Base-by-base conservation (phyloP, 805 yeast genomes). In the Saccharomycopsis sp. region DNA sequence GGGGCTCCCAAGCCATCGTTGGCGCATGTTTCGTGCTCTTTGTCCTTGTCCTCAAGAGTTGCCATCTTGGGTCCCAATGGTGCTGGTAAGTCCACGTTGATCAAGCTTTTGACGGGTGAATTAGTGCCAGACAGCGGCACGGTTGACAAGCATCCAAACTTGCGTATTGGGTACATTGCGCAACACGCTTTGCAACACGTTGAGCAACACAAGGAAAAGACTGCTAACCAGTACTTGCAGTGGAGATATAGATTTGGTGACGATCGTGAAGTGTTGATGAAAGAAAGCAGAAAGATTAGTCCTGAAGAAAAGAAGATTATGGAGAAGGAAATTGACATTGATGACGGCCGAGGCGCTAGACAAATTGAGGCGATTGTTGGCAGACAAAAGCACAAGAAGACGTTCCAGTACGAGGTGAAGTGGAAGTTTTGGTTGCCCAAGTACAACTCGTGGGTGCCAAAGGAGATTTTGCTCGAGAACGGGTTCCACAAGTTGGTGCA, bases 241-340 rank as follows among this genome's bases (percentile, higher is more conserved):
- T 89, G 98, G 98, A 80, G 98, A 68, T 89, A 89, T 63, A 77
- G 85, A 61, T 84, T 88, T 54, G 98, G 98, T 61, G 97, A 92
- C 59, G 98, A 89, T 64, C 85, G 97, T 63, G 98, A 89, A 67
- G 94, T 92, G 21, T 73, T 87, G 52, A 63, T 89, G 62, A 92
- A 89, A 65, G 96, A 88, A 63, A 80, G 94, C 1, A 79, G 98
- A 63, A 83, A 84, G 63, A 71, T 89, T 52, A 73, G 86, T 35
- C 84, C 75, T 15, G 79, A 75, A 48, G 95, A 87, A 63, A 73
- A 73, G 58, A 83, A 71, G 45, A 70, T 77, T 65, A 76, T 89
- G 86, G 69, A 63, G 43, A 81, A 80, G 59, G 77, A 79, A 53
- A 71, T 89, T 49, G 95, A 81, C 51, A 67, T 83, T 41, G 82